Base-by-base conservation (phyloP, 495 filamentous ascomycete genomes). In the Friedmanniomyces simplex region DNA sequence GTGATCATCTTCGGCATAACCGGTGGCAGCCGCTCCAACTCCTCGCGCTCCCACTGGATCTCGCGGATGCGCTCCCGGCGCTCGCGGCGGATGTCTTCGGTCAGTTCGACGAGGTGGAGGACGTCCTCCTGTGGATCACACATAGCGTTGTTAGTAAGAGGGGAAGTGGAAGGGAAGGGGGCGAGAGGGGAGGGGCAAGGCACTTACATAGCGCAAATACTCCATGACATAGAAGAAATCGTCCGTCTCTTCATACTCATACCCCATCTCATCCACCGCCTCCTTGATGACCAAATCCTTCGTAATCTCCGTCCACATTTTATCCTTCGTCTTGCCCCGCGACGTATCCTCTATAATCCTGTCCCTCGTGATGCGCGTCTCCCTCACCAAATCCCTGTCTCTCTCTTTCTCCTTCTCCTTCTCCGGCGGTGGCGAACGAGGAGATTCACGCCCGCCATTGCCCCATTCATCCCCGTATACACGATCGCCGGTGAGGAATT, bases 241-340 rank as follows among this genome's bases (percentile, higher is more conserved):
- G 50, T 88, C 85, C 1, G 88, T 93, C 74, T 97, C 91, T 66
- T 97, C 91, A 65, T 82, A 97, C 62, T 89, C 87, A 70, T 94
- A 97, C 0, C 89, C 89, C 57, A 82, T 68, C 52, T 83, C 73
- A 58, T 95, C 84, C 61, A 98, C 88, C 0, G 93, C 94, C 66
- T 97, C 91, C 54, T 82, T 80, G 39, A 85, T 78, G 13, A 98
- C 89, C 48, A 98, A 70, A 62, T 95, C 89, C 73, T 95, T 96
- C 8, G 91, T 95, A 63, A 98, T 90, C 68, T 97, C 93, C 0
- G 93, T 98, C 94, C 94, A 97, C 69, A 95, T 85, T 57, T 86
- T 81, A 48, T 82, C 83, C 52, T 78, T 76, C 30, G 76, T 73
- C 11, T 72, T 72, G 54, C 54, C 59, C 25, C 48, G 22, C 6